Base-by-base conservation (phyloP, 1,284 basidiomycete species). In the Nidula niveotomentosa region DNA sequence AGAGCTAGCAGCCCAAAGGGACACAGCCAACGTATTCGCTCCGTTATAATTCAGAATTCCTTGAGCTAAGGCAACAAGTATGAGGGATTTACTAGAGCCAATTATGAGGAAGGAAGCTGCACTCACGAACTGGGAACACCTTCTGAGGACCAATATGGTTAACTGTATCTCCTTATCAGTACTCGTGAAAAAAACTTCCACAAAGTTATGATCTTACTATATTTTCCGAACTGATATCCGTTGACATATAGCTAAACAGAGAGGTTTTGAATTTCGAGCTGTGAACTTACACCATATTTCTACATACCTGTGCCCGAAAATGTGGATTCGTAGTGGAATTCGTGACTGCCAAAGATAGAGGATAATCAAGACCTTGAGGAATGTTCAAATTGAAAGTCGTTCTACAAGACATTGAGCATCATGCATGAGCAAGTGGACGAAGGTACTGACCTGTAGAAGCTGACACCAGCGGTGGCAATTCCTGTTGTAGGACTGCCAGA, bases 31-130 rank as follows among this genome's bases (percentile, higher is more conserved):
- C 1, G 78, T 80, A 57, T 81, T 80, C 12, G 39, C 54, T 15
- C 79, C 78, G n/a, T 74, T 70, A 55, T 80, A 79, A 51, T 80
- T 74, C 44, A 81, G 58, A 55, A 81, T 79, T 13, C 79, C 80
- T 69, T 81, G 73, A 2, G 79, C 77, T 78, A 53, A 8, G n/a
- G 39, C 17, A 23, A 10, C 10, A 13, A 33, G 15, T 8, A 51
- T 56, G 23, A 23, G 23, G 23, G 23, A 23, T 23, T 12, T 48
- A 41, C 9, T 52, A 51, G 5, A 45, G 18, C 15, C 15, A 13
- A 18, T 30, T 13, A 39, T 33, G 17, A 18, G 35, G 17, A 45
- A n/a, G 34, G 7, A 45, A 52, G 10, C 36, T 41, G 15, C 43
- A 73, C 73, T 72, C 53, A 74, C 70, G 78, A 55, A 74, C 65